These are phyloP conservation scores for Lipomyces yamadae DNA, from an alignment of 805 yeast genomes.

Conservation along the genomic window DNA sequence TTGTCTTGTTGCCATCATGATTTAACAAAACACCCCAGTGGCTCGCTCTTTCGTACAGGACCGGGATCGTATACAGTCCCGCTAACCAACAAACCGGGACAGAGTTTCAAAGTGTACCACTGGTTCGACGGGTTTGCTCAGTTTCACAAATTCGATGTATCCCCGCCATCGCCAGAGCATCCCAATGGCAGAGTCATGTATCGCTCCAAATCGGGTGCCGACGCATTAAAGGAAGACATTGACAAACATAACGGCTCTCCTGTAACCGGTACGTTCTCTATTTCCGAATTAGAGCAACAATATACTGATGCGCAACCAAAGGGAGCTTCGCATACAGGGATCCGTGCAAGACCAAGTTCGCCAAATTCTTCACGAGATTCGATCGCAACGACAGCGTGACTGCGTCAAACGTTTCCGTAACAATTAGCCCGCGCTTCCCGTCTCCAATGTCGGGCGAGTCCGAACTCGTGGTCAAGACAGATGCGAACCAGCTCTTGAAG, in stretches of 20 bases:
- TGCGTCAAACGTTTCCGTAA: conserved; percentile 9
- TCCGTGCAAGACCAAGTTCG: conserved; percentile 23
- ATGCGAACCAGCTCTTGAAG: conserved; percentile 10
- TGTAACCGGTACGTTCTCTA: background rate
- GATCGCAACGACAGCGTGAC: background rate
- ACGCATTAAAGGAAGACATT: conserved; percentile 7
- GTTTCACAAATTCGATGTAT: conserved; percentile 14
- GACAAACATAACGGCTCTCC: conserved; percentile 13
- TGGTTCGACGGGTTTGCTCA: conserved; percentile 26
- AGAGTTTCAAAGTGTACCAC: conserved; percentile 15
- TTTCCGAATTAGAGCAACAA: no score
- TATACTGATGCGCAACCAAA: background rate
- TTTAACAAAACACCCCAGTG: background rate
- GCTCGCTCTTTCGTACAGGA: conserved; percentile 19
- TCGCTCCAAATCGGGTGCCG: conserved; percentile 19
- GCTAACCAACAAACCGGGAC: conserved; percentile 16
- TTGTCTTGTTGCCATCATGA: background rate
- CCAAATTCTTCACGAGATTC: conserved; percentile 18
- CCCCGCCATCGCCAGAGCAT: conserved; percentile 10
- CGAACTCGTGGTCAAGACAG: conserved; percentile 14
- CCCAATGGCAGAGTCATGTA: conserved; percentile 19
- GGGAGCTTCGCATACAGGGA: conserved; percentile 19
- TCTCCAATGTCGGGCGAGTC: conserved; percentile 15
- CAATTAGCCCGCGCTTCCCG: conserved; percentile 20
- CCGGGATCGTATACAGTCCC: conserved; percentile 26